Percentiles rank a stretch among this genome's conserved stretches.
Conservation (phyloP, 805 yeast species). For the Wickerhamomyces chaumierensis region DNA sequence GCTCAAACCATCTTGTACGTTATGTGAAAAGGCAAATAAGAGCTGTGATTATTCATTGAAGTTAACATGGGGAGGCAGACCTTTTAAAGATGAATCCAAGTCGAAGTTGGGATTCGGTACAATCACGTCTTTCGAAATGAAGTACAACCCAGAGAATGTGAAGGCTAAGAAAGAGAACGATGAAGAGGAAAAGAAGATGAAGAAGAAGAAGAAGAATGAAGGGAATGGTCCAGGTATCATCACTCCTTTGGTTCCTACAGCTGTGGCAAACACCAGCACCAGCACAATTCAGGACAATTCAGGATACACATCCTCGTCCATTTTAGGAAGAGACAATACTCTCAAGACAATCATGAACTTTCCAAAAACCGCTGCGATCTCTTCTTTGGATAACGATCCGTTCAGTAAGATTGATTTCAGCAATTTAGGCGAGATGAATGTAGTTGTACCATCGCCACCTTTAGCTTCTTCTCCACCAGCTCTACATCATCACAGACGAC, state of each 20-base stretch:
- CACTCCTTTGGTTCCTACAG: no score
- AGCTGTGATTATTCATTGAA: constrained; percentile 54
- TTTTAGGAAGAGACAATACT: no score
- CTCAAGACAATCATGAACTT: no score
- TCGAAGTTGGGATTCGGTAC: constrained; percentile 15
- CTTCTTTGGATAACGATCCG: neutral
- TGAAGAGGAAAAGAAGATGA: neutral
- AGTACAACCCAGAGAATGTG: constrained; percentile 4
- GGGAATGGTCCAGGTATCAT: neutral
- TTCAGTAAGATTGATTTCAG: neutral
- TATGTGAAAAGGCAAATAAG: constrained; percentile 35
- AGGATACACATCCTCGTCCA: no score
- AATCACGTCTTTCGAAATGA: constrained; percentile 8
- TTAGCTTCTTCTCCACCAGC: no score
- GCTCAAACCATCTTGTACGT: constrained; percentile 46
- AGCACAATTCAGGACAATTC: no score
- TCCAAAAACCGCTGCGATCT: neutral
- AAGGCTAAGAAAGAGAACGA: neutral
- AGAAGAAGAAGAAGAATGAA: neutral
- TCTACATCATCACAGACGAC: no score
- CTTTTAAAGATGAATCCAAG: constrained; percentile 33
- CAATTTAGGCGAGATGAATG: neutral
- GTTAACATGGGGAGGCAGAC: constrained; percentile 70
- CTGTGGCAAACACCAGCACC: no score
- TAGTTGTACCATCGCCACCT: no score